phyloP scores from a whole-genome alignment of 257 asterid species.

The Orobanche coerulescens region DNA sequence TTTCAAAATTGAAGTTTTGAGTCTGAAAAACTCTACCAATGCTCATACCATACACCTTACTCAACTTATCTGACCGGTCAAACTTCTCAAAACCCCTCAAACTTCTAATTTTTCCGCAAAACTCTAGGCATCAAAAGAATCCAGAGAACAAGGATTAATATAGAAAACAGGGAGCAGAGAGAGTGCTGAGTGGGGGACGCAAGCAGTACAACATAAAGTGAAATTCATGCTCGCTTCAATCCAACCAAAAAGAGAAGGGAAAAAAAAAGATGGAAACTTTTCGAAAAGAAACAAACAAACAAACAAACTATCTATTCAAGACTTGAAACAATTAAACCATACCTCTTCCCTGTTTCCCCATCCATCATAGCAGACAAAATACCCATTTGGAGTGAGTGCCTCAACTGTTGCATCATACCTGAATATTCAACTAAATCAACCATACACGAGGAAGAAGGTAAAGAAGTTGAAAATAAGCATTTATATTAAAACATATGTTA shows the following conservation, averaged over 20 bases:
- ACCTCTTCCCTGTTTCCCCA: conserved; percentile 99
- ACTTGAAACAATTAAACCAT: conserved; percentile 13
- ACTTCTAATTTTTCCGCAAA: too few relatives aligned
- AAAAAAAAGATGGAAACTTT: not conserved
- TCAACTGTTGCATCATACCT: conserved; percentile 90
- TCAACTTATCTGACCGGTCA: too few relatives aligned
- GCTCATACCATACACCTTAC: too few relatives aligned
- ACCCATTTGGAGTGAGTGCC: conserved; percentile 77
- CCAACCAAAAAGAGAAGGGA: not conserved
- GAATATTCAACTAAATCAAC: conserved; percentile 60
- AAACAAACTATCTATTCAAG: not conserved
- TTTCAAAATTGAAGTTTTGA: too few relatives aligned
- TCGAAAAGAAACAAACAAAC: not conserved
- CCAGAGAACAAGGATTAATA: not conserved
- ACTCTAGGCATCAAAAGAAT: not conserved
- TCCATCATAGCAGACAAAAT: conserved; percentile 59
- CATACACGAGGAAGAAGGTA: conserved; percentile 32
- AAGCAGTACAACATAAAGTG: not conserved
- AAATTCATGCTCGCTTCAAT: not conserved
- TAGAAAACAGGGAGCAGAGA: not conserved
- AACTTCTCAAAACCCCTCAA: too few relatives aligned
- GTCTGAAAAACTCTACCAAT: too few relatives aligned
- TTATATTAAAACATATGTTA: not conserved
- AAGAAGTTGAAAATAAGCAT: conserved; percentile 25
- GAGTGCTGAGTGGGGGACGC: not conserved